Evolutionary conservation across 352 stramenopile species (phyloP).

Genomic region (Thalassiosira mediterranea): DNA sequence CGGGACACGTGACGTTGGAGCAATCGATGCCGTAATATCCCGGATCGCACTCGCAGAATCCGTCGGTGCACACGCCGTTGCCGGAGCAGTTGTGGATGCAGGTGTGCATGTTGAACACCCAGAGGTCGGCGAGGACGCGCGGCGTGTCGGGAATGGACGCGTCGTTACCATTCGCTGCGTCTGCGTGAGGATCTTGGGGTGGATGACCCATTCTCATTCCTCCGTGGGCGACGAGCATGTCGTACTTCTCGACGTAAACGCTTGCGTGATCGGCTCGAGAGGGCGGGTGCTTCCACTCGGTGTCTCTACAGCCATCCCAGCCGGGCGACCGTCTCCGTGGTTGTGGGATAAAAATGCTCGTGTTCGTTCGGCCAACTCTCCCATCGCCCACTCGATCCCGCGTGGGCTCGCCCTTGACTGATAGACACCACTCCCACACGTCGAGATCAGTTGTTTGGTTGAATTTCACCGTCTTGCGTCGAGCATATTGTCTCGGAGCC

Average conservation of each 20-base stretch:
- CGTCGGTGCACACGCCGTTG: constrained; percentile 90
- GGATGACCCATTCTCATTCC: constrained; percentile 84
- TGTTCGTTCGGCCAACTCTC: constrained; percentile 71
- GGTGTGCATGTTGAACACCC: constrained; percentile 89
- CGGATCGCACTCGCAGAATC: constrained; percentile 91
- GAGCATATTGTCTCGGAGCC: constrained; percentile 75
- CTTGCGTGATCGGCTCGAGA: constrained; percentile 85
- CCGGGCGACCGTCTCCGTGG: constrained; percentile 89
- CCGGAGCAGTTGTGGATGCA: constrained; percentile 93
- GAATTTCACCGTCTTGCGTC: constrained; percentile 41
- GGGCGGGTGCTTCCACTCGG: constrained; percentile 52
- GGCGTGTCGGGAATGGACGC: neutral
- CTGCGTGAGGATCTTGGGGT: constrained; percentile 73
- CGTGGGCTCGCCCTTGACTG: constrained; percentile 90
- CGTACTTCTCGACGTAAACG: constrained; percentile 83
- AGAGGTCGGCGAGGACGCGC: constrained; percentile 87
- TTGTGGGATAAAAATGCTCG: constrained; percentile 88
- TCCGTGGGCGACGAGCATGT: constrained; percentile 89
- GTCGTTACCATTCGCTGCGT: neutral
- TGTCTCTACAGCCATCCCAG: constrained; percentile 94
- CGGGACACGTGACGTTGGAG: constrained; percentile 93
- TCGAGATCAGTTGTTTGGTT: constrained; percentile 51
- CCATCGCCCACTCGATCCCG: constrained; percentile 68
- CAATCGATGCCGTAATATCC: constrained; percentile 96
- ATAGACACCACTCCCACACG: constrained; percentile 76